Base-by-base conservation (phyloP, 1,284 basidiomycete species). In the Ustanciosporium gigantosporum region DNA sequence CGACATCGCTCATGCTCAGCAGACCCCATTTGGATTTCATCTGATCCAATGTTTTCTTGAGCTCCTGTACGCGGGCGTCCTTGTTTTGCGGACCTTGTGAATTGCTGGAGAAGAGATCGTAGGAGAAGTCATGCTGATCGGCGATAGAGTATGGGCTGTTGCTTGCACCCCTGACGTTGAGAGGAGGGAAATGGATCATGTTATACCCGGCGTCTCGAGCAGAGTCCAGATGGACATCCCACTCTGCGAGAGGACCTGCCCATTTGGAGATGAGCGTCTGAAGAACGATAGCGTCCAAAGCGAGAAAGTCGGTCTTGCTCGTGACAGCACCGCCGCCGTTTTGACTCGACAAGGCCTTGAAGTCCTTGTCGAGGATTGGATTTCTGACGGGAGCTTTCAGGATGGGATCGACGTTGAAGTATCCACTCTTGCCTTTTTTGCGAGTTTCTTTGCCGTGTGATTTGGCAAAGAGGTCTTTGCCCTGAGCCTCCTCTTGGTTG, bases 131-230 rank as follows among this genome's bases (percentile, higher is more conserved):
- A 22, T 46, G 53, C 36, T 72, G 71, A 35, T 73, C 59, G 27
- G 61, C 68, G 36, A 74, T 68, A 15, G 70, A 70, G 56, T 74
- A 74, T 14, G 71, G 71, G 23, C 61, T 65, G 58, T 74, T 70
- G 41, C 57, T 64, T 5, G 42, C 46, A 17, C 71, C 71, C 3
- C 71, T 50, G 4, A 74, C 70, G 27, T 74, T 66, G 29, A 74
- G 57, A 6, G 71, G 71, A 15, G 65, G 60, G 44, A 70, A 74
- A 47, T 74, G 71, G 20, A 72, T 47, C 70, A 74, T 70, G 58
- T 74, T 74, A 61, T 73, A 74, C 15, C 71, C 71, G n/a, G 57
- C 58, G 14, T 68, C 57, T 17, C 58, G 50, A 27, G 71, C 71
- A 35, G 51, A 50, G 37, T 71, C 61, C 39, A 74, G 60, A 21